Conservation (phyloP, 2,329 filamentous ascomycete genomes). For the Graphium sp. region DNA sequence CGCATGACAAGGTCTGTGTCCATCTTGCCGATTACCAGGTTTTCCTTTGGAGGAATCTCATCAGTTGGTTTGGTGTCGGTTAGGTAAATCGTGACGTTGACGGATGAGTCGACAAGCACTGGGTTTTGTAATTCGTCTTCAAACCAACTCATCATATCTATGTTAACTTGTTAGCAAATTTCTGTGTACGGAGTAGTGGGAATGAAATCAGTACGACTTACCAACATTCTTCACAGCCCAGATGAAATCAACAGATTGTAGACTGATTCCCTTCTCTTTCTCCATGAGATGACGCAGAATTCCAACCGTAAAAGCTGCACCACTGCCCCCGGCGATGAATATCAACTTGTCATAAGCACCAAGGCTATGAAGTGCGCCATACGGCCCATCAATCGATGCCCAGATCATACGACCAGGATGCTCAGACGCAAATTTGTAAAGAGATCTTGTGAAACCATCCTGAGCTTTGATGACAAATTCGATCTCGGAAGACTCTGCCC, state of each 20-base stretch:
- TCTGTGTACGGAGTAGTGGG: no score
- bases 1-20: conserved; percentile 8
- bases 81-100: no score
- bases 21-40: not conserved
- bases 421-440: conserved; percentile 31
- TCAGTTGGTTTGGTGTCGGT: no score
- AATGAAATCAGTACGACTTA: no score
- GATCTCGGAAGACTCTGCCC: conserved; percentile 29
- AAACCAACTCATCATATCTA: no score
- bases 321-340: conserved; percentile 43
- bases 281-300: conserved; percentile 13
- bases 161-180: no score
- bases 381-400: conserved; percentile 40
- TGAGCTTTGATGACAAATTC: conserved; percentile 41
- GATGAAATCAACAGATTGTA: conserved; percentile 21
- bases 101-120: no score
- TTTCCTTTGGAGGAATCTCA: not conserved
- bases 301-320: conserved; percentile 36
- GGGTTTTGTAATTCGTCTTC: no score
- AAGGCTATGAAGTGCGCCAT: conserved; percentile 36
- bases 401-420: conserved; percentile 29
- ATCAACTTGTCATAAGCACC: conserved; percentile 35
- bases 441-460: conserved; percentile 39
- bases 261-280: conserved; percentile 3
- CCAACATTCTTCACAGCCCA: conserved; percentile 20